Evolutionary conservation across 2,329 filamentous ascomycete species (phyloP).

Genomic region (Sporothrix brunneoviolacea): DNA sequence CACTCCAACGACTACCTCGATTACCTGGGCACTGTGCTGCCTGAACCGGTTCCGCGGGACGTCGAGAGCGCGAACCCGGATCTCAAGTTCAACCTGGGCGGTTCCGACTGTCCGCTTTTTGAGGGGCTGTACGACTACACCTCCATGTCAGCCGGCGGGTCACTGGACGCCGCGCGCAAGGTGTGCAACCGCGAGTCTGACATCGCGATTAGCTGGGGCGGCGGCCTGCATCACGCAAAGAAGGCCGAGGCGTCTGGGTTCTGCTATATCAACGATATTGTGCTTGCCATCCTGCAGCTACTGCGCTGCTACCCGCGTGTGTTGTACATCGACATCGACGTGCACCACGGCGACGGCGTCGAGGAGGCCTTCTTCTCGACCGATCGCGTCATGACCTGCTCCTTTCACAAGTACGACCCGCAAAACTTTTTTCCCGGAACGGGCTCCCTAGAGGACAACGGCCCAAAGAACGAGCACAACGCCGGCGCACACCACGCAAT

Average conservation of each 20-base stretch:
- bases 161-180: slow-evolving; percentile 84
- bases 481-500: slow-evolving; percentile 82
- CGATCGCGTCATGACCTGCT: slow-evolving; percentile 80
- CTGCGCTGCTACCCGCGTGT: slow-evolving; percentile 76
- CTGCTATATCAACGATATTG: slow-evolving; percentile 99
- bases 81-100: slow-evolving; percentile 74
- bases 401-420: slow-evolving; percentile 94
- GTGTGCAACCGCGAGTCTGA: slow-evolving; percentile 81
- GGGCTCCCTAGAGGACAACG: slow-evolving; percentile 78
- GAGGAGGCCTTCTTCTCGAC: slow-evolving; percentile 81
- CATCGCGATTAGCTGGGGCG: slow-evolving; percentile 97
- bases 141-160: slow-evolving; percentile 84
- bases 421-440: slow-evolving; percentile 82
- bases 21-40: slow-evolving; percentile 69
- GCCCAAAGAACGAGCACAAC: slow-evolving; percentile 75
- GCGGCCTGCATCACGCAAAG: slow-evolving; percentile 93
- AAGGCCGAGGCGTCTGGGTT: slow-evolving; percentile 91
- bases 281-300: slow-evolving; percentile 84
- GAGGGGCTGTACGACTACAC: slow-evolving; percentile 95
- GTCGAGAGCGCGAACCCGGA: slow-evolving; percentile 58
- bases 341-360: slow-evolving; percentile 79
- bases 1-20: slow-evolving; percentile 87
- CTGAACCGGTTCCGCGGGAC: slow-evolving; percentile 57
- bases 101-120: slow-evolving; percentile 93
- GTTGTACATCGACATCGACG: slow-evolving; percentile 87